Evolutionary conservation across 2,329 filamentous ascomycete genomes (phyloP), one percentile per base, ranked within the genome.

Genomic region (Ceratocystis smalleyi): DNA sequence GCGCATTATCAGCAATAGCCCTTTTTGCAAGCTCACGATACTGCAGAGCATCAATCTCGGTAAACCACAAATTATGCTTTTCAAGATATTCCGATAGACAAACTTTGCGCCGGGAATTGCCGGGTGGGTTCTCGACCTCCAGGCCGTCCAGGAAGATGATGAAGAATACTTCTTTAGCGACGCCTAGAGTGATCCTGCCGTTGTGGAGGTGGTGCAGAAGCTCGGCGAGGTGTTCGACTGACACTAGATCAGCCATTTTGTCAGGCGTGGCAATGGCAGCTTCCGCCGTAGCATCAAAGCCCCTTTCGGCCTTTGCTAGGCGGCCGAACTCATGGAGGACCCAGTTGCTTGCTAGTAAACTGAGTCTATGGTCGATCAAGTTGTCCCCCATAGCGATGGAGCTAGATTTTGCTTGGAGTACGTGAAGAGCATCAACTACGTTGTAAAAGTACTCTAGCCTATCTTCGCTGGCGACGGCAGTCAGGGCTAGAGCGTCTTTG

Each of bases 401-500:
- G 62, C 69, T 70, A 3, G 69, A 66, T 27, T 7, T 19, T 0
- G 55, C 65, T 0, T 73, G 68, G 0, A 70, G 68, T 17, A 30
- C 61, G 59, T 76, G 72, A 0, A 86, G 70, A 1, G 72, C 71
- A 2, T 79, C 76, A 1, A 88, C 77, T 0, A 89, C 82, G 30
- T 82, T 79, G 70, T 87, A 85, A 71, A 91, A 95, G 73, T 91
- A 96, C 69, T 96, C 86, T 3, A 94, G 76, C 51, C 91, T 82
- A 6, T 84, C 84, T 6, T 91, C 91, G 64, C 87, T 82, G 68
- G 97, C 88, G 0, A 95, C 77, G 6, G 83, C 80, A 59, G 91
- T 79, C 43, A 99, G 77, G 0, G 91, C 88, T 68, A 88, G 81
- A 1, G 92, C 91, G 70, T 99, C 94, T 71, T 94, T 94, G 6